Percentiles rank a stretch among this genome's conserved stretches.
Conservation (phyloP, 768 basidiomycete genomes). For the Phlebiopsis flavidoalba region DNA sequence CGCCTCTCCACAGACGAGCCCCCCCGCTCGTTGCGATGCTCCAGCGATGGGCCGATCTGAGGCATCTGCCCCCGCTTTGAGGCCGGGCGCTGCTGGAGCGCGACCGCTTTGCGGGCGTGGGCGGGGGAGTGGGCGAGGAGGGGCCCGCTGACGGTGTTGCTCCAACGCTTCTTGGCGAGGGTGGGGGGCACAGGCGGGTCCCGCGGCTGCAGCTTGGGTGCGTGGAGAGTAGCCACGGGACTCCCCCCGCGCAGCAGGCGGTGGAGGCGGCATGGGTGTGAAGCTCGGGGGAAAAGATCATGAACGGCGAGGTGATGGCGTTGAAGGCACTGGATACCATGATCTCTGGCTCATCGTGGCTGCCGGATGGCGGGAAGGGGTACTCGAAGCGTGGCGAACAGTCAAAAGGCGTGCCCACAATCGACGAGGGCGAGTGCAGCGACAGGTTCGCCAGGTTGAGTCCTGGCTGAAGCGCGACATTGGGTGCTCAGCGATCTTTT, state of each 20-base stretch:
- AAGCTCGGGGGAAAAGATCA: background rate
- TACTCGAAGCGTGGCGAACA: conserved; percentile 28
- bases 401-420: conserved; percentile 29
- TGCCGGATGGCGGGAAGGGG: conserved; percentile 20
- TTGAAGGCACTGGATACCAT: conserved; percentile 8
- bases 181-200: conserved; percentile 13
- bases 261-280: background rate
- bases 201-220: conserved; percentile 14
- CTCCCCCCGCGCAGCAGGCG: background rate
- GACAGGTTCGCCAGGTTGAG: conserved; percentile 17
- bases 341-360: conserved; percentile 7
- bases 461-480: conserved; percentile 13
- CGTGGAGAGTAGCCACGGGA: conserved; percentile 17
- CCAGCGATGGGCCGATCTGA: background rate
- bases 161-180: conserved; percentile 9
- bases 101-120: conserved; percentile 1
- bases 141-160: background rate
- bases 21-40: too few species aligned
- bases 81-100: background rate
- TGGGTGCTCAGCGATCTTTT: background rate
- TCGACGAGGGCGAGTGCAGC: conserved; percentile 27
- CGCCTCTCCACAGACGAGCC: background rate
- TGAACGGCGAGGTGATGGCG: conserved; percentile 5
- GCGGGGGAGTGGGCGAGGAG: background rate
- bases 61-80: background rate